Conservation (phyloP, 306 rosid species). For the Styphnolobium japonicum region DNA sequence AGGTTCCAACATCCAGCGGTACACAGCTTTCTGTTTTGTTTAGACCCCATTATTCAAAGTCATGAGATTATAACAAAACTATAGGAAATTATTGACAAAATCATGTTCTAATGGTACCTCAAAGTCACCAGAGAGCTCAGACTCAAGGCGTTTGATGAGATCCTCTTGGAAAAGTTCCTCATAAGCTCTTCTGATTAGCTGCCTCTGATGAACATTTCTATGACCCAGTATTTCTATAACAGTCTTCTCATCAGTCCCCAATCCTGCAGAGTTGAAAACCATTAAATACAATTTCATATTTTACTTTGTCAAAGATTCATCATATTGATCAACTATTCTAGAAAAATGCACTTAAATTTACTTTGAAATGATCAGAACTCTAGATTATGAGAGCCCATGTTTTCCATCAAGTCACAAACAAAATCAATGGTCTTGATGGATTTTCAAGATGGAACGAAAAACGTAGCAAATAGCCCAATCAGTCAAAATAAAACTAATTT, state of each 20-base stretch:
- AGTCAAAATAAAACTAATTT: neutral
- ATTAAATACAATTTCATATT: neutral
- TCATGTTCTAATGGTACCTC: constrained; percentile 47
- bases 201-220: constrained; percentile 69
- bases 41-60: neutral
- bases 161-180: constrained; percentile 53
- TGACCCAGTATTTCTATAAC: constrained; percentile 53
- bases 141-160: constrained; percentile 72
- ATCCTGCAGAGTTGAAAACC: constrained; percentile 41
- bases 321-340: neutral
- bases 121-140: constrained; percentile 71
- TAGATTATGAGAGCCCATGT: too few relatives aligned
- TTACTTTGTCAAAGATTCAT: neutral
- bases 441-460: neutral
- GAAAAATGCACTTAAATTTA: too few relatives aligned
- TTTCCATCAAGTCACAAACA: neutral
- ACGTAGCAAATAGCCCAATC: neutral
- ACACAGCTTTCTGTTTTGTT: constrained; percentile 59
- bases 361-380: too few relatives aligned
- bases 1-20: constrained; percentile 77
- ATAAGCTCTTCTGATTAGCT: constrained; percentile 63
- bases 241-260: constrained; percentile 84
- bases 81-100: neutral
- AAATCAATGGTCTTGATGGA: neutral
- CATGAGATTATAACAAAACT: neutral